phyloP scores from a whole-genome alignment of 306 rosid genomes.

The Inga oerstediana region DNA sequence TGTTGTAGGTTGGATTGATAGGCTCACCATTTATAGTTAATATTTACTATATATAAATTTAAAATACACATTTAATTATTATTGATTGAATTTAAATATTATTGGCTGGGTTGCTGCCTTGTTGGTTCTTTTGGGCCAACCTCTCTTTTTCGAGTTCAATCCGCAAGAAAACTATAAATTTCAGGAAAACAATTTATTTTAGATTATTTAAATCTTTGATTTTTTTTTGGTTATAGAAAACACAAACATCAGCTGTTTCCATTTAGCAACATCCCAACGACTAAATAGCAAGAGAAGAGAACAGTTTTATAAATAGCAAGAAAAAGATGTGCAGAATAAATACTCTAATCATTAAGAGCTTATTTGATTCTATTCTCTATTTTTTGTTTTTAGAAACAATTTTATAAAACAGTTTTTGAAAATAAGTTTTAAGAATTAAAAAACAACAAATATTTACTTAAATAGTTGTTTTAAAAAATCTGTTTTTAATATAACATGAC shows the following conservation, averaged over 20 bases:
- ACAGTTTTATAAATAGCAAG: background rate
- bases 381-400: no score
- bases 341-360: background rate
- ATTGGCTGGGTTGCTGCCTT: background rate
- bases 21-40: no score
- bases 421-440: no score
- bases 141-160: background rate
- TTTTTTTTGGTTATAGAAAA: no score
- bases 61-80: background rate
- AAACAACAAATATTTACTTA: no score
- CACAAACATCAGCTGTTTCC: background rate
- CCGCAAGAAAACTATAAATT: background rate
- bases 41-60: no score
- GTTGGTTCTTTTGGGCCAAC: background rate
- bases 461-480: no score
- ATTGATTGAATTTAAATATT: background rate
- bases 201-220: no score
- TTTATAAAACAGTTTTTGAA: no score
- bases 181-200: no score
- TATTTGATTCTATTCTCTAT: no score
- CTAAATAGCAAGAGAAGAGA: background rate
- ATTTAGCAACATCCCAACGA: background rate
- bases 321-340: background rate
- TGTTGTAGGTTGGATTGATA: background rate
- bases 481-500: no score